Evolutionary conservation across 2,329 filamentous ascomycete genomes (phyloP).

Genomic region (Aureobasidium mangrovei): DNA sequence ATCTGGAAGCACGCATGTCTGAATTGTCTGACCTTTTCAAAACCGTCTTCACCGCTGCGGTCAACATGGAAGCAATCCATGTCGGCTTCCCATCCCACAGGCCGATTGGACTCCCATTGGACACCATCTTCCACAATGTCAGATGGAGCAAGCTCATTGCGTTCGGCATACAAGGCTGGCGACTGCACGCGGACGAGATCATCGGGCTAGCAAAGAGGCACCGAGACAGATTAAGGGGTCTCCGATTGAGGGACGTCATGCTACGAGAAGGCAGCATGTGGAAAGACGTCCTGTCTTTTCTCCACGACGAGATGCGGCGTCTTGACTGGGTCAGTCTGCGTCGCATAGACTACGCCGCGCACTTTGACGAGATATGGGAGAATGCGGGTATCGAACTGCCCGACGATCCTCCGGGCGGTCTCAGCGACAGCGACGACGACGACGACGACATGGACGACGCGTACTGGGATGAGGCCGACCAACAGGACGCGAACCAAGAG

Average conservation of each 20-base stretch:
- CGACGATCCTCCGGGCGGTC: slow-evolving; percentile 34
- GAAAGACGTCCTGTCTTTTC: slow-evolving; percentile 49
- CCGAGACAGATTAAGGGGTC: slow-evolving; percentile 46
- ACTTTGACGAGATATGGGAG: slow-evolving; percentile 42
- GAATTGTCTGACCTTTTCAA: slow-evolving; percentile 50
- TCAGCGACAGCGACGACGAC: slow-evolving; percentile 36
- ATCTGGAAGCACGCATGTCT: slow-evolving; percentile 49
- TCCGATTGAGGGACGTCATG: slow-evolving; percentile 53
- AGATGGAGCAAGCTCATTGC: slow-evolving; percentile 53
- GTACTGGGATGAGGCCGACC: slow-evolving; percentile 1
- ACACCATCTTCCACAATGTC: slow-evolving; percentile 54
- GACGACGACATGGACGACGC: slow-evolving; percentile 1
- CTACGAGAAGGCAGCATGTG: slow-evolving; percentile 52
- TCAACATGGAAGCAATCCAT: slow-evolving; percentile 54
- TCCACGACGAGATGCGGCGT: slow-evolving; percentile 48
- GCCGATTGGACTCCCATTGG: slow-evolving; percentile 49
- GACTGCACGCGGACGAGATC: slow-evolving; percentile 51
- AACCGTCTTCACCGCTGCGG: slow-evolving; percentile 49
- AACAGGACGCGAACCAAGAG: slow-evolving; percentile 18
- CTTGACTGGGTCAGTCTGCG: slow-evolving; percentile 56
- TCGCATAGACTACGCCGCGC: slow-evolving; percentile 49
- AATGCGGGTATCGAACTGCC: slow-evolving; percentile 39
- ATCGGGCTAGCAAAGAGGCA: slow-evolving; percentile 49
- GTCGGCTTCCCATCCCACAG: slow-evolving; percentile 53
- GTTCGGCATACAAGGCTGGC: slow-evolving; percentile 59